These are phyloP conservation scores for Phyllachora maydis DNA, from an alignment of 2,329 filamentous ascomycete genomes.

Conservation along the genomic window DNA sequence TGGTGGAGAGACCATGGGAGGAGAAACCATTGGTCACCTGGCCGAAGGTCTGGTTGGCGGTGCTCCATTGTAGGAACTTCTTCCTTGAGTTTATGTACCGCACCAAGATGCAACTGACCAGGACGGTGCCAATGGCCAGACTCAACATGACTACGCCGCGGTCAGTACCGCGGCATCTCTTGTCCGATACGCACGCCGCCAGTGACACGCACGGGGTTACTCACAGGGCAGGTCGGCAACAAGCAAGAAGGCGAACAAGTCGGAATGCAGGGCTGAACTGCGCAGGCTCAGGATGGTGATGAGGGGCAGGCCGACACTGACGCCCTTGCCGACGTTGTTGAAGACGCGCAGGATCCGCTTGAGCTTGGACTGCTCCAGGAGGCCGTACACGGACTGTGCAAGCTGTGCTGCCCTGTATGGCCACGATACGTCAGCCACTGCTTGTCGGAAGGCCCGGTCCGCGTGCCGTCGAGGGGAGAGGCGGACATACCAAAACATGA, in stretches of 20 bases:
- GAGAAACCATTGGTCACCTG: no score
- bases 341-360: slow-evolving; percentile 4
- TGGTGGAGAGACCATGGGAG: no score
- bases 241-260: slow-evolving; percentile 4
- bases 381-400: slow-evolving; percentile 4
- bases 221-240: slow-evolving; percentile 7
- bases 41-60: slow-evolving; percentile 2
- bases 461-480: neutral
- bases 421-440: slow-evolving; percentile 1
- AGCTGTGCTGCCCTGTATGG: slow-evolving; percentile 6
- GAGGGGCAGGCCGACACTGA: slow-evolving; percentile 6
- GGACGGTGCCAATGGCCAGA: slow-evolving; percentile 6
- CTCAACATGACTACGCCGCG: slow-evolving; percentile 8
- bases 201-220: slow-evolving; percentile 1
- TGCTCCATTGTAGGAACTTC: slow-evolving; percentile 8
- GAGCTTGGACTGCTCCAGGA: neutral
- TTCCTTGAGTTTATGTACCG: slow-evolving; percentile 7
- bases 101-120: slow-evolving; percentile 7
- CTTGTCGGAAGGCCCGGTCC: slow-evolving; percentile 1
- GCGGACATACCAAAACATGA: slow-evolving; percentile 7
- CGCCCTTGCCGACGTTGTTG: slow-evolving; percentile 6
- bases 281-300: slow-evolving; percentile 5
- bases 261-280: slow-evolving; percentile 3
- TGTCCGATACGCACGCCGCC: neutral
- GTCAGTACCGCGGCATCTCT: no score